Evolutionary conservation across 768 basidiomycete species (phyloP), one percentile per base, ranked within the genome.

Genomic region (Leccinum imitatum): DNA sequence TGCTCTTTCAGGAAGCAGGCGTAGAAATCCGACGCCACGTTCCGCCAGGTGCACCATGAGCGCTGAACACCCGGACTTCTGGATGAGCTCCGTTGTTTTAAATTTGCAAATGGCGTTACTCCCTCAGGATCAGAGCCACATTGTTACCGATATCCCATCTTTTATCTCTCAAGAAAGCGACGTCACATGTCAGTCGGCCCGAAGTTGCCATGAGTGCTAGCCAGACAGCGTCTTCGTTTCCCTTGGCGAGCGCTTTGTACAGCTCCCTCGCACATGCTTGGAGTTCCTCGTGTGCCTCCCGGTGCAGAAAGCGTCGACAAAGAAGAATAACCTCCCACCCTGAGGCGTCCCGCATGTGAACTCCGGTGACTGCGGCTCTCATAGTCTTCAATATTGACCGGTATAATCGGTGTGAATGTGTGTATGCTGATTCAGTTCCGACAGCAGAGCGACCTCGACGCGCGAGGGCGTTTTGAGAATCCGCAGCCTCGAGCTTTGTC

Each of bases 191-290:
- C n/a, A 78, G 59, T 25, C 74, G 70, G 4, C 78, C 79, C 44
- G 74, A 71, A 0, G 89, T 90, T 14, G 81, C 80, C 50, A 74
- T 73, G 59, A 98, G 75, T 7, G 81, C 85, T 52, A 95, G 69
- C 95, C 95, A 98, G 6, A 95, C 87, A 3, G 86, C 84, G 74
- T 98, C 95, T 23, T 80, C 80, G 66, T 97, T 91, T 23, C 82
- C 77, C 63, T 67, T 75, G 25, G 76, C 81, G 44, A 93, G 77
- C 17, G 82, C 82, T 4, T 69, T 59, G 72, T 90, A 97, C 54
- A 98, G 70, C 25, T 80, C 76, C 61, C 82, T 79, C 14, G 91
- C 92, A 67, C 76, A 80, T 2, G 67, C 66, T 67, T 93, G 92
- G 17, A 98, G 76, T 66, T 94, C 94, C 53, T 82, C 82, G 60